Conservation (phyloP, 2,329 filamentous ascomycete genomes). For the Diaporthe sp. region DNA sequence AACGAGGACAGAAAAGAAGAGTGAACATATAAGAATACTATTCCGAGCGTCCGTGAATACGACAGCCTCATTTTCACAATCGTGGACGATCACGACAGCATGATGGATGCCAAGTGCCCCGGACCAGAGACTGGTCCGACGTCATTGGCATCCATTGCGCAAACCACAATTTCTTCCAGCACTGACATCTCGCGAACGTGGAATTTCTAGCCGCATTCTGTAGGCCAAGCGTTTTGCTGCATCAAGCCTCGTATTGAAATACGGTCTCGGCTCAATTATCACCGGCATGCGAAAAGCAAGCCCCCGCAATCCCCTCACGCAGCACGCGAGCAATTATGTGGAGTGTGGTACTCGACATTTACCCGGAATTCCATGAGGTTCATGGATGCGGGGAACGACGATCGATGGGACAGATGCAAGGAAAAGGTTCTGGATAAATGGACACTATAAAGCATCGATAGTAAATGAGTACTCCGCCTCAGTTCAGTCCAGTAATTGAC, state of each 20-base stretch:
- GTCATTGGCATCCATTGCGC: neutral
- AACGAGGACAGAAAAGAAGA: neutral
- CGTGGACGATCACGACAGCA: too few relatives aligned
- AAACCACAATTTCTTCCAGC: neutral
- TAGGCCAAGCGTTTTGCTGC: neutral
- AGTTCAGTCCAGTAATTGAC: neutral
- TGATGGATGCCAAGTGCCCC: neutral
- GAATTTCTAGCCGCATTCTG: neutral
- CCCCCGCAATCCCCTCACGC: constrained; percentile 16
- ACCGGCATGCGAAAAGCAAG: neutral
- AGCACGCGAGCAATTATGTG: neutral
- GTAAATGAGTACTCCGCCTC: neutral
- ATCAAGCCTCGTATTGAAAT: too few relatives aligned
- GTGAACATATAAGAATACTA: too few relatives aligned
- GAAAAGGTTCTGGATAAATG: neutral
- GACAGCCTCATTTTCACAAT: neutral
- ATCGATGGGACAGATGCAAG: neutral
- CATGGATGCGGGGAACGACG: constrained; percentile 7
- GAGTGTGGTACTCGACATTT: neutral
- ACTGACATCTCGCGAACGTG: neutral
- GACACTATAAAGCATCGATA: neutral
- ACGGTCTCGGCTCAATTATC: constrained; percentile 1
- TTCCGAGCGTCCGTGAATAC: neutral
- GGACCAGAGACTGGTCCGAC: neutral
- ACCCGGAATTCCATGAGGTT: neutral